Evolutionary conservation across 129 eudicot species (phyloP), one percentile per base, ranked within the genome.

Genomic region (Glebionis coronaria): DNA sequence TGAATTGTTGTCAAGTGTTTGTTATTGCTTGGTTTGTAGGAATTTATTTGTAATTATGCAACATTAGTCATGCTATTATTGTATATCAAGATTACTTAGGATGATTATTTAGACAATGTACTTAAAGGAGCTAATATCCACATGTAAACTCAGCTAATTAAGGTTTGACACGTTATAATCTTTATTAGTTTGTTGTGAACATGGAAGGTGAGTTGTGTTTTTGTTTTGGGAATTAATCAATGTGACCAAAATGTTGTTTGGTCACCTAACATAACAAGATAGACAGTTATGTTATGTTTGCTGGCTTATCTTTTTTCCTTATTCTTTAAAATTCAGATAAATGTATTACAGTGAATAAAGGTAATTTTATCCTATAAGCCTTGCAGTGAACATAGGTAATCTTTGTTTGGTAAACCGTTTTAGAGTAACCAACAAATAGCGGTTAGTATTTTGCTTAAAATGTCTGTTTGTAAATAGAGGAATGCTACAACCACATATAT

Each of bases 201-300:
- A 68, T 68, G 73, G 31, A 54, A 54, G 63, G 60, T 68, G 63
- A 53, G 40, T 45, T 45, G 40, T 45, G 21, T 12, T 31, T 44
- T 67, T 35, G 60, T 71, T 47, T 59, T 19, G 47, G 50, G 54
- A 61, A 71, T 71, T 71, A 46, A 71, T 60, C 59, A 38, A 71
- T 61, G 61, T 71, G 45, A 6, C 76, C 61, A 63, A 49, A 49
- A 50, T 71, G 69, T 61, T 71, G 69, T 71, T 71, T 61, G 69
- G 76, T 71, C 50, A 61, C 69, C 76, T 71, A 71, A 60, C 69
- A 31, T 60, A 71, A 16, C 20, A 40, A 71, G 12, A 12, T 59
- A 31, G 68, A 71, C 51, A 71, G 50, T 16, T 31, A 52, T 42
- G 18, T 52, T 54, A 52, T 53, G 35, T 38, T 35, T 53, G 63